These are phyloP conservation scores for Gossypium lobatum DNA, from an alignment of 441 rosid species.

Conservation along the genomic window DNA sequence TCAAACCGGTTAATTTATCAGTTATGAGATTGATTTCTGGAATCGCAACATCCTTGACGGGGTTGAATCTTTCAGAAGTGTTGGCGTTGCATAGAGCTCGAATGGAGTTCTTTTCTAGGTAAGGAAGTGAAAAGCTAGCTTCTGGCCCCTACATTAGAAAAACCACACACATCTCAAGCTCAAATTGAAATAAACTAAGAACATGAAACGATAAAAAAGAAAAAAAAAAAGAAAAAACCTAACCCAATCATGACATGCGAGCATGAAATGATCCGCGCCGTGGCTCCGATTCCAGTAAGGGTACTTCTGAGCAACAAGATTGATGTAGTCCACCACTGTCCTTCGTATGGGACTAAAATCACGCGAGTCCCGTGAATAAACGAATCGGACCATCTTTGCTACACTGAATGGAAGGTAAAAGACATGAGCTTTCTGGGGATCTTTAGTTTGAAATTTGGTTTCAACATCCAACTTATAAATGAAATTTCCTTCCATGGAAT, in stretches of 20 bases:
- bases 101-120: constrained; percentile 59
- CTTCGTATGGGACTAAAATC: constrained; percentile 59
- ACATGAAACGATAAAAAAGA: neutral
- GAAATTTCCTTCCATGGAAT: constrained; percentile 86
- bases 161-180: neutral
- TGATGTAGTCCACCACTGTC: constrained; percentile 59
- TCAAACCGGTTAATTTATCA: constrained; percentile 40
- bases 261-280: constrained; percentile 83
- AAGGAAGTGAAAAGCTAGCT: constrained; percentile 56
- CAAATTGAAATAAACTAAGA: neutral
- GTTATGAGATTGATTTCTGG: constrained; percentile 76
- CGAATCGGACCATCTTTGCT: constrained; percentile 65
- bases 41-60: constrained; percentile 65
- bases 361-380: constrained; percentile 56
- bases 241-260: constrained; percentile 96
- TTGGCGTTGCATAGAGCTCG: constrained; percentile 89
- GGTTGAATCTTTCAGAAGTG: constrained; percentile 80
- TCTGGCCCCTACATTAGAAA: constrained; percentile 52
- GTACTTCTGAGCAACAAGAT: constrained; percentile 46
- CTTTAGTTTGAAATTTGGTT: constrained; percentile 40
- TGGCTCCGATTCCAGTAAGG: constrained; percentile 82
- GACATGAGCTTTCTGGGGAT: constrained; percentile 66
- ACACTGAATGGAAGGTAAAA: constrained; percentile 82
- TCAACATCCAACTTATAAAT: constrained; percentile 54
- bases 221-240: neutral